Percentiles rank a stretch among this genome's conserved stretches.
Conservation (phyloP, 2,329 filamentous ascomycete genomes). For the Pseudogymnoascus sp. region DNA sequence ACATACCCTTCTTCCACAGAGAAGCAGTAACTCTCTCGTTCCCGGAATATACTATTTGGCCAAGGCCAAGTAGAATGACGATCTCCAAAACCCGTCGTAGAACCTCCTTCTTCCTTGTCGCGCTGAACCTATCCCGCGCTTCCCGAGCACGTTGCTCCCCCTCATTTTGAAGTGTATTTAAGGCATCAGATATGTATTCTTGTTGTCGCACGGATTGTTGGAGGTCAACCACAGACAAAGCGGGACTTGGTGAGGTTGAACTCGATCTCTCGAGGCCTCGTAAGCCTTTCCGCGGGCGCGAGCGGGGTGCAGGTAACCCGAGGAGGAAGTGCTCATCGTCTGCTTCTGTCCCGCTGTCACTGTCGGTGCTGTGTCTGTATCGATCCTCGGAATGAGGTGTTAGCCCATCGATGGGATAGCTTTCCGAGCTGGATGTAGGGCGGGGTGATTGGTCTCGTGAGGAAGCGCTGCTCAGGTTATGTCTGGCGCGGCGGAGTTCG, state of each 20-base stretch:
- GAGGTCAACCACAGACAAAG: constrained; percentile 39
- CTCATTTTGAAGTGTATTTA: not conserved
- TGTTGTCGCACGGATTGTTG: constrained; percentile 29
- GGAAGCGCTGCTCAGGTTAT: constrained; percentile 26
- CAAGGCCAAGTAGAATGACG: constrained; percentile 42
- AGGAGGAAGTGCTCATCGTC: constrained; percentile 89
- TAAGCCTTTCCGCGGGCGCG: constrained; percentile 68
- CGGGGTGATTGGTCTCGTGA: constrained; percentile 19
- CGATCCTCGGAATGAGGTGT: constrained; percentile 26
- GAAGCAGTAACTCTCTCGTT: constrained; percentile 12
- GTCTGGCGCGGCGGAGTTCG: constrained; percentile 46
- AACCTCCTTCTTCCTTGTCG: constrained; percentile 39
- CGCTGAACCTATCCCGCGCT: constrained; percentile 31
- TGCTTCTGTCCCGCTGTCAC: constrained; percentile 89
- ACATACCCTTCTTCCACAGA: constrained; percentile 45
- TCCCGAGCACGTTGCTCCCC: constrained; percentile 18
- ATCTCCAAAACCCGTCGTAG: constrained; percentile 46
- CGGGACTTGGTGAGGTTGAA: constrained; percentile 48
- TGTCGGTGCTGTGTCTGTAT: constrained; percentile 36
- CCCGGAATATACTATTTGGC: constrained; percentile 34
- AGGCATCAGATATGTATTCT: constrained; percentile 11
- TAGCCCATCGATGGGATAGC: not conserved
- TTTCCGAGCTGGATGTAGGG: constrained; percentile 21
- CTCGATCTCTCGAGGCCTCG: constrained; percentile 48
- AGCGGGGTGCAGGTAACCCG: constrained; percentile 71